Base-by-base conservation (phyloP, 1,139 yeast species). In the Maudiozyma humilis region DNA sequence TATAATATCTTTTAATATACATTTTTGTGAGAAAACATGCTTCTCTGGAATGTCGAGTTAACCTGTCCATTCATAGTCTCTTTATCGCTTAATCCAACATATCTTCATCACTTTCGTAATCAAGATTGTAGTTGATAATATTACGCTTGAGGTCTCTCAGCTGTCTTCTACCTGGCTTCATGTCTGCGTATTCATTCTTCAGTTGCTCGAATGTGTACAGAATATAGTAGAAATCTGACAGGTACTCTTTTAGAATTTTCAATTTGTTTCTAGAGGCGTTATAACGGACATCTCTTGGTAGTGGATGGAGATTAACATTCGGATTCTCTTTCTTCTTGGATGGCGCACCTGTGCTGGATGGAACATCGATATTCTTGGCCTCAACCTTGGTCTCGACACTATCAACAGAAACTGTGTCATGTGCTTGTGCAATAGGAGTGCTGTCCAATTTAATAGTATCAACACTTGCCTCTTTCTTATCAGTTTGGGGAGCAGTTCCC, bases 251-350 rank as follows among this genome's bases (percentile, higher is more conserved):
- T 36, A 60, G 31, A 8, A 51, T 44, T 32, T 47, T 44, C 18
- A 60, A 42, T 44, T 55, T 58, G 32, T 51, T 50, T 45, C 64
- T 55, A 5, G 65, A 51, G 3, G 53, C 46, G 33, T 60, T 60
- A 32, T 53, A 60, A 39, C 57, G 57, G 6, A 56, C 47, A 41
- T 57, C 63, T 35, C 56, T 60, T 33, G 64, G 64, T 6, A 60
- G 41, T 16, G 64, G 63, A 35, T 54, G 53, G 27, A 49, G 57
- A 40, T 59, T 59, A 7, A 55, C 49, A 3, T 47, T 38, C 6
- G 44, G 31, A 25, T 48, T 51, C 14, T 40, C 31, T 3, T 19
- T 17, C n/a, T 32, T 32, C 31, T 47, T 48, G 7, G 27, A 23
- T 23, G 27, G 8, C 10, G 27, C 27, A 23, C 8, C 6, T 23